Evolutionary conservation across 2,329 filamentous ascomycete genomes (phyloP).

Genomic region (Proliferodiscus dingleyae): DNA sequence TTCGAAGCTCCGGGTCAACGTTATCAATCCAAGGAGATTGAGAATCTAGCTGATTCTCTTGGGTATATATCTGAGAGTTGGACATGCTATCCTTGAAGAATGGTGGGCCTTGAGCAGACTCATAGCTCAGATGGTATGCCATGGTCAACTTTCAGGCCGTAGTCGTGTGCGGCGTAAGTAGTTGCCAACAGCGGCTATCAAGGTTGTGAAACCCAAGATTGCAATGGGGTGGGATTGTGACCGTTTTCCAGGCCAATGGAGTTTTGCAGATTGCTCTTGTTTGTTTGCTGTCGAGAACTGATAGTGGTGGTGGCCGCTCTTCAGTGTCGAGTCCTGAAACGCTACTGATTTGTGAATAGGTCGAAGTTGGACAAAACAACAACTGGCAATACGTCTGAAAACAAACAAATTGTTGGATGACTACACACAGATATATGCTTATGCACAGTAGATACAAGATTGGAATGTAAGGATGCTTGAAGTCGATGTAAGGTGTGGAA

Average conservation of each 20-base stretch:
- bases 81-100: conserved; percentile 11
- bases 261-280: conserved; percentile 1
- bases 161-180: not conserved
- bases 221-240: not conserved
- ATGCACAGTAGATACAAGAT: conserved; percentile 17
- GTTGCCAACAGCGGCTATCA: conserved; percentile 7
- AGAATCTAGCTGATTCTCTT: conserved; percentile 6
- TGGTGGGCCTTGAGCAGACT: conserved; percentile 3
- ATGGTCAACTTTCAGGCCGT: conserved; percentile 5
- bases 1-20: conserved; percentile 18
- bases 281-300: conserved; percentile 6
- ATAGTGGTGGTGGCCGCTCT: not conserved
- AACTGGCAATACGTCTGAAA: not conserved
- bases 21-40: conserved; percentile 13
- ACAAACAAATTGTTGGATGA: conserved; percentile 13
- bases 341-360: not conserved
- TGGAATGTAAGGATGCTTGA: conserved; percentile 3
- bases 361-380: conserved; percentile 3
- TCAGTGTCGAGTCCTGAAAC: not conserved
- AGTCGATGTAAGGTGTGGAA: conserved; percentile 3
- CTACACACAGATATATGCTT: conserved; percentile 11
- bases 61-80: conserved; percentile 6
- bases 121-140: conserved; percentile 9
- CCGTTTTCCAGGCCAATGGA: conserved; percentile 3
- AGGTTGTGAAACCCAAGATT: conserved; percentile 8